These are phyloP conservation scores for Lentinula novae-zelandiae DNA, from an alignment of 1,284 basidiomycete species.

Conservation along the genomic window DNA sequence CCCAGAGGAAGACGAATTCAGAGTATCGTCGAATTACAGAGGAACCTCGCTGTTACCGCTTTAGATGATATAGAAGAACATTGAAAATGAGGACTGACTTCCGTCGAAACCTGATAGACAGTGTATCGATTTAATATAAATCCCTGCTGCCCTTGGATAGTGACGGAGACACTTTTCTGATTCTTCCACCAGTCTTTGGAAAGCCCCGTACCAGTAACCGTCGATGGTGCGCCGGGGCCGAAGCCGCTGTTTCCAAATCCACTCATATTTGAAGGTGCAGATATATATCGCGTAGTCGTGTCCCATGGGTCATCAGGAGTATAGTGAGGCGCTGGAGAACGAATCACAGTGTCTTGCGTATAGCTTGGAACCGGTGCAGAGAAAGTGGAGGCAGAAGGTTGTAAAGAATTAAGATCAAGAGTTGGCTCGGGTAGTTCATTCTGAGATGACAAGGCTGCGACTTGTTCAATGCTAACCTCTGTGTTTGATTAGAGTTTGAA, in stretches of 20 bases:
- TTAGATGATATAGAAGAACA: slow-evolving; percentile 7
- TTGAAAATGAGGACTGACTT: slow-evolving; percentile 47
- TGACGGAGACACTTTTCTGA: slow-evolving; percentile 68
- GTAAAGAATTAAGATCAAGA: slow-evolving; percentile 61
- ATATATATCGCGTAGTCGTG: slow-evolving; percentile 31
- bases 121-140: slow-evolving; percentile 83
- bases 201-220: slow-evolving; percentile 65
- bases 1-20: slow-evolving; percentile 88
- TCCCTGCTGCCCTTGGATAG: slow-evolving; percentile 79
- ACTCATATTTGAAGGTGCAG: slow-evolving; percentile 15
- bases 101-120: slow-evolving; percentile 77
- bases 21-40: slow-evolving; percentile 78
- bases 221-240: slow-evolving; percentile 49
- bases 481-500: slow-evolving; percentile 11
- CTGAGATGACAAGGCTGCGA: slow-evolving; percentile 67
- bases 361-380: slow-evolving; percentile 35
- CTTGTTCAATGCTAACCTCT: slow-evolving; percentile 81
- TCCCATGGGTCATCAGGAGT: slow-evolving; percentile 75
- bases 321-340: slow-evolving; percentile 44
- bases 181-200: slow-evolving; percentile 83
- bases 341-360: slow-evolving; percentile 38
- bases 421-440: slow-evolving; percentile 67
- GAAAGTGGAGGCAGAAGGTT: slow-evolving; percentile 50
- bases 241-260: slow-evolving; percentile 28
- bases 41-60: slow-evolving; percentile 47